Percentiles rank a stretch among this genome's conserved stretches.
Conservation (phyloP, 345 rosid species). For the Iberis pinnata region DNA sequence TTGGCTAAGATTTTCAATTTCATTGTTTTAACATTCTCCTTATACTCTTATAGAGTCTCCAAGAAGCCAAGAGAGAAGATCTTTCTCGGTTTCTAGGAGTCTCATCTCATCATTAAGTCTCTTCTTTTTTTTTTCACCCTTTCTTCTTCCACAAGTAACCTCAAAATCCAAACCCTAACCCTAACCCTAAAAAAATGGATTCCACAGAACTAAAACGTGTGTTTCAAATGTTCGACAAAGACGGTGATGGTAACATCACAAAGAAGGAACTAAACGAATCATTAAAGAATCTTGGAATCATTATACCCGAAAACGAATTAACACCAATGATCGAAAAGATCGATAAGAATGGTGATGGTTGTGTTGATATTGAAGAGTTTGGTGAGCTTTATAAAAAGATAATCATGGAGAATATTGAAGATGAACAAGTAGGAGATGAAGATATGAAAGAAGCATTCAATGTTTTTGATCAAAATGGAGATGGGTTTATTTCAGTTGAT, state of each 20-base stretch:
- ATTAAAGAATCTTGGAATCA: constrained; percentile 55
- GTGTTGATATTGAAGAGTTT: constrained; percentile 70
- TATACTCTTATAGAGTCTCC: constrained; percentile 25
- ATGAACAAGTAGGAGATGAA: constrained; percentile 44
- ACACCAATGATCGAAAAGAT: constrained; percentile 38
- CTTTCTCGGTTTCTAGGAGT: constrained; percentile 30
- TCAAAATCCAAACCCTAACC: constrained; percentile 13
- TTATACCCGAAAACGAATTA: constrained; percentile 52
- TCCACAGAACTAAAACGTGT: constrained; percentile 50
- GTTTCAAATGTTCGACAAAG: constrained; percentile 71
- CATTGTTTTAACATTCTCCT: constrained; percentile 8
- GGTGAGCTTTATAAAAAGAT: constrained; percentile 46
- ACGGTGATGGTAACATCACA: constrained; percentile 69
- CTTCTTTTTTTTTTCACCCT: background rate
- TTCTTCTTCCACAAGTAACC: constrained; percentile 15
- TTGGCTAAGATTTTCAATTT: constrained; percentile 10
- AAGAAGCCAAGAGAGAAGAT: constrained; percentile 25
- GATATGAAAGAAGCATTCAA: constrained; percentile 79
- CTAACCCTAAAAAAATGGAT: constrained; percentile 41
- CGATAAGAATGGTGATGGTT: constrained; percentile 46
- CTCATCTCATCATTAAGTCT: constrained; percentile 17
- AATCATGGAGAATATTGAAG: constrained; percentile 45
- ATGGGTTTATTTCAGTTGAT: constrained; percentile 70
- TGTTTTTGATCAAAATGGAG: constrained; percentile 72
- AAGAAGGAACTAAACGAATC: constrained; percentile 55